Conservation (phyloP, 331 rosid genomes). For the Dryas integrifolia region DNA sequence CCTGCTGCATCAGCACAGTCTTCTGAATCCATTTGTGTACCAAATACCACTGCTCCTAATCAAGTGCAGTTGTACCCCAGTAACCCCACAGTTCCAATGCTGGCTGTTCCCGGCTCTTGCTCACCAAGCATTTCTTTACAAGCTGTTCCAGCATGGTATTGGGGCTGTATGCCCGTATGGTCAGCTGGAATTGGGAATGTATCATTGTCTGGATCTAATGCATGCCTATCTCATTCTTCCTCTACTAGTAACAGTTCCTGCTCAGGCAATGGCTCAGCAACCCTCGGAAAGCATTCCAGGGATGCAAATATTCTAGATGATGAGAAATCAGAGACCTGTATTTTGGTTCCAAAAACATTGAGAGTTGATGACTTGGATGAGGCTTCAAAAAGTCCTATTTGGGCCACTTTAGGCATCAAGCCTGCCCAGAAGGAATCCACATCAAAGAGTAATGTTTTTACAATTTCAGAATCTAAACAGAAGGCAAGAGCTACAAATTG, state of each 20-base stretch:
- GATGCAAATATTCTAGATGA: conserved; percentile 32
- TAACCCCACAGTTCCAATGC: conserved; percentile 30
- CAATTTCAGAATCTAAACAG: conserved; percentile 30
- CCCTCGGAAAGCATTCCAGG: conserved; percentile 55
- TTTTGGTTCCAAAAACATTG: conserved; percentile 43
- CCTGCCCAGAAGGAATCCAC: conserved; percentile 24
- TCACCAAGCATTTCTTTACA: conserved; percentile 47
- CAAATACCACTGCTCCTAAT: conserved; percentile 21
- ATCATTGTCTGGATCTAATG: conserved; percentile 34
- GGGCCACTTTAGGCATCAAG: conserved; percentile 36
- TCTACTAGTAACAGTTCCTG: conserved; percentile 43
- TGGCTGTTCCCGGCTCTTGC: conserved; percentile 47
- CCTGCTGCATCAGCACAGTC: conserved; percentile 28
- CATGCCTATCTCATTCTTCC: conserved; percentile 41
- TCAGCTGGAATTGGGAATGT: conserved; percentile 31
- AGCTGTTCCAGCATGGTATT: conserved; percentile 42
- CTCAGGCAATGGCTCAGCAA: conserved; percentile 40
- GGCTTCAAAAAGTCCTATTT: conserved; percentile 40
- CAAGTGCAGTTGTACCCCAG: conserved; percentile 41
- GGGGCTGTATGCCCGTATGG: conserved; percentile 44
- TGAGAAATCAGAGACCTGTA: conserved; percentile 41
- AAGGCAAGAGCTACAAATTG: conserved; percentile 28
- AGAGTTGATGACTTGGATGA: conserved; percentile 44
- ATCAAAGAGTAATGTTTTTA: conserved; percentile 13
- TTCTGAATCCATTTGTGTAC: conserved; percentile 23